Percentiles rank a stretch among this genome's conserved stretches.
Conservation (phyloP, 441 rosid genomes). For the Erysimum cheiri region DNA sequence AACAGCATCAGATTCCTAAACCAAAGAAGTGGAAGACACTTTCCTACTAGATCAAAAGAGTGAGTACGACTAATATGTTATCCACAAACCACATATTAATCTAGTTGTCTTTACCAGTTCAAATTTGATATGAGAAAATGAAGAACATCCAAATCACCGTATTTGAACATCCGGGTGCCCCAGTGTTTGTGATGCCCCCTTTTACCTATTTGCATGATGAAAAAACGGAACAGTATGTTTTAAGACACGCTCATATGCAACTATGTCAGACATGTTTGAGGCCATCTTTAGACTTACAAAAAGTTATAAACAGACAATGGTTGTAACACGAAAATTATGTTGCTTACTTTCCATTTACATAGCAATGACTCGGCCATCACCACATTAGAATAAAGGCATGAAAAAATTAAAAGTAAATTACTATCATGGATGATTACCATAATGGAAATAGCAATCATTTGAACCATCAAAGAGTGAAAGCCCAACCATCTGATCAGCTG, state of each 20-base stretch:
- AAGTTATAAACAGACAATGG: constrained; percentile 19
- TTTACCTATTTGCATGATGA: constrained; percentile 61
- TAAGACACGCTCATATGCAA: constrained; percentile 24
- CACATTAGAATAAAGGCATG: constrained; percentile 19
- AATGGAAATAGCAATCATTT: constrained; percentile 93
- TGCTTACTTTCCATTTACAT: constrained; percentile 17
- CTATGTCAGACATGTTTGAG: constrained; percentile 12
- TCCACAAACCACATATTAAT: constrained; percentile 12
- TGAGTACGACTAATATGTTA: constrained; percentile 12
- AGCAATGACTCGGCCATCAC: constrained; percentile 24
- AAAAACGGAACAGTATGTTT: constrained; percentile 17
- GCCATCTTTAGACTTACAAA: constrained; percentile 15
- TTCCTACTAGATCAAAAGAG: constrained; percentile 25
- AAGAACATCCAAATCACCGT: constrained; percentile 88
- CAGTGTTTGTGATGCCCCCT: constrained; percentile 94
- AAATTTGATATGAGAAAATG: constrained; percentile 91
- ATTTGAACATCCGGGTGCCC: constrained; percentile 99
- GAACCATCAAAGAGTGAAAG: constrained; percentile 93
- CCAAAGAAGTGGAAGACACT: constrained; percentile 24
- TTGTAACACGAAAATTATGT: constrained; percentile 7
- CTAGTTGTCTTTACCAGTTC: constrained; percentile 72
- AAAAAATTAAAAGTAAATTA: background rate
- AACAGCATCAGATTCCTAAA: constrained; percentile 27
- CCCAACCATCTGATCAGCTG: constrained; percentile 98
- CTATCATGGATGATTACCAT: constrained; percentile 54